Evolutionary conservation across 1,139 yeast species (phyloP), one percentile per base, ranked within the genome.

Genomic region (Pneumocystis wakefieldiae): DNA sequence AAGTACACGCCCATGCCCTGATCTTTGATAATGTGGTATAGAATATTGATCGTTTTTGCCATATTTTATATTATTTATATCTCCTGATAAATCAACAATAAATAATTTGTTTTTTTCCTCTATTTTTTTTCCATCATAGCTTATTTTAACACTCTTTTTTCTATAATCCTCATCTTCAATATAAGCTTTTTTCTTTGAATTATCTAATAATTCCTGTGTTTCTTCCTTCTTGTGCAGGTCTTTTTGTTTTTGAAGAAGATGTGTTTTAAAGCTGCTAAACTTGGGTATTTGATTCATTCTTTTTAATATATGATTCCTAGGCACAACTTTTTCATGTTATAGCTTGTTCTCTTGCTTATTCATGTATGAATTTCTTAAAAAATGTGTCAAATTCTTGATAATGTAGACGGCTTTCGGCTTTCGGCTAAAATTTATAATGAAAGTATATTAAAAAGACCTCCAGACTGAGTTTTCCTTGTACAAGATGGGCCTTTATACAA

Each of bases 401-500:
- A 17, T 28, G 29, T 28, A 28, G 29, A 28, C 29, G 29, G 29
- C 4, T 28, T 28, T 5, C 29, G 29, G 29, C 4, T 28, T 28
- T 5, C n/a, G 29, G 12, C 5, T 19, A 42, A 19, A 42, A 28
- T 19, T 6, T 24, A 14, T 39, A 39, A 19, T 6, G 8, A 42
- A 42, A 17, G 29, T 19, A 42, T 19, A 28, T 28, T 19, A 42
- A 17, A 42, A 42, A 42, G 15, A 8, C 7, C 15, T 36, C 2
- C 3, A 36, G 6, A 36, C 8, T 19, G 17, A 28, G 29, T 28
- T 19, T 19, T 42, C 29, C 24, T 42, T 42, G 7, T 19, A 24
- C 58, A 55, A 19, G n/a, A 90, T 91, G 97, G 97, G 97, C 0
- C 80, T 91, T 3, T 74, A 91, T 35, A 82, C 91, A 0, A 86